Conservation (phyloP, 2,329 filamentous ascomycete species). For the Aspergillus hortae region DNA sequence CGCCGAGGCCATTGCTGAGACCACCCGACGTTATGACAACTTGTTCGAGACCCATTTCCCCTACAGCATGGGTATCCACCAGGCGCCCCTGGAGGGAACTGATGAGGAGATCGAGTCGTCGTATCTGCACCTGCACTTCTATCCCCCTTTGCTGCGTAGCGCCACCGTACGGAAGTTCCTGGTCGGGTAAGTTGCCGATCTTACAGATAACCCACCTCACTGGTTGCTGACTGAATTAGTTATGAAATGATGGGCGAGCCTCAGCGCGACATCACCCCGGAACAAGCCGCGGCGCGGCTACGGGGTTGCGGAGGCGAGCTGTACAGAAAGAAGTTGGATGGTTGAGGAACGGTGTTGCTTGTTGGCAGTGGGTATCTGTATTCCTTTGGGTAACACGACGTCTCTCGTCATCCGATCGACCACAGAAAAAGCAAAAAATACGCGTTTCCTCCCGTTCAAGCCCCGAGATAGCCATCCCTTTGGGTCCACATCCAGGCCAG, state of each 20-base stretch:
- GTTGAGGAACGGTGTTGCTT: slow-evolving; percentile 9
- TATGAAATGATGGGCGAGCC: slow-evolving; percentile 97
- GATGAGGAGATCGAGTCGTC: slow-evolving; percentile 80
- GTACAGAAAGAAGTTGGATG: slow-evolving; percentile 65
- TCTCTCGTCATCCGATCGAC: too few species aligned
- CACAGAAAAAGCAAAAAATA: slow-evolving; percentile 8
- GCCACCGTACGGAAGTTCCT: slow-evolving; percentile 95
- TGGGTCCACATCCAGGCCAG: slow-evolving; percentile 64
- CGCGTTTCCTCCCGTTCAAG: slow-evolving; percentile 7
- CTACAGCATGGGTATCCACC: slow-evolving; percentile 95
- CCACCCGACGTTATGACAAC: slow-evolving; percentile 91
- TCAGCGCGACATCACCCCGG: slow-evolving; percentile 96
- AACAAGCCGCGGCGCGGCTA: slow-evolving; percentile 81
- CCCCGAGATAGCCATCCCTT: slow-evolving; percentile 32
- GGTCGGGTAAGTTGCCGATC: slow-evolving; percentile 59
- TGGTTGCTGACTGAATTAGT: slow-evolving; percentile 25
- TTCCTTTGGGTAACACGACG: background rate
- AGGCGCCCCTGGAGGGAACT: slow-evolving; percentile 80
- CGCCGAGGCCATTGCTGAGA: slow-evolving; percentile 80
- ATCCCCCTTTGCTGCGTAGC: slow-evolving; percentile 85
- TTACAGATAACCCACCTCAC: background rate
- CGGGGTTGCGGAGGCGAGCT: slow-evolving; percentile 74
- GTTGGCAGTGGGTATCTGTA: slow-evolving; percentile 8
- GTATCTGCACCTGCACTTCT: slow-evolving; percentile 97
- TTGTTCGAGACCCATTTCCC: slow-evolving; percentile 95